Evolutionary conservation across 2,329 filamentous ascomycete species (phyloP), one percentile per base, ranked within the genome.

Genomic region (Bipolaris zeicola): DNA sequence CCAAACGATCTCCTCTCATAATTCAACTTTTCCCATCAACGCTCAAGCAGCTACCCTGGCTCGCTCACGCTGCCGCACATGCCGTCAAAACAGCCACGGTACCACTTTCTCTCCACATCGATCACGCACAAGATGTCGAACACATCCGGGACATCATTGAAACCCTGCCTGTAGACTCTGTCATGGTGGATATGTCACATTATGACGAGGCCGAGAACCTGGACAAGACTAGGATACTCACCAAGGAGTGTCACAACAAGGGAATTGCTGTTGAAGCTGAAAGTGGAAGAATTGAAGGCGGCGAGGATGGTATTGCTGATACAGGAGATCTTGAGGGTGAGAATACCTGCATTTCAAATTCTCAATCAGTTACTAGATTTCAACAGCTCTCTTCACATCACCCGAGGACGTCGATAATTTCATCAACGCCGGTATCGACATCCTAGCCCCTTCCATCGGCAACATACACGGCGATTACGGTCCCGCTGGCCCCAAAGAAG

Each of bases 141-240:
- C 71, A 80, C 31, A 78, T 80, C 50, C 73, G 74, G 58, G 67
- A 68, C 33, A 78, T 78, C 24, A 75, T 75, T 5, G 61, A 67
- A 6, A 81, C 85, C n/a, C 79, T 83, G 4, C 77, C 77, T 2
- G 90, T 90, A 64, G 88, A 91, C 74, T 85, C 82, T 60, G 90
- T 91, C 70, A 91, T 91, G 88, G 85, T 91, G 0, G 89, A 91
- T 71, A 91, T 91, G 87, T 86, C 82, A 53, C 88, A 90, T 71
- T 85, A 88, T 65, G 87, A 89, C 63, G 86, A 89, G 73, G 86
- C 88, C 60, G 87, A 90, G 75, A 91, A 91, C 66, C 77, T 91
- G 26, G 78, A 80, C 6, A 81, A 84, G 66, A 90, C 88, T 13
- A 78, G 78, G 47, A 82, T 87, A 55, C 74, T 90, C 44, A 85